These are phyloP conservation scores for Didymella sp. DNA, from an alignment of 2,329 filamentous ascomycete genomes.

Conservation along the genomic window DNA sequence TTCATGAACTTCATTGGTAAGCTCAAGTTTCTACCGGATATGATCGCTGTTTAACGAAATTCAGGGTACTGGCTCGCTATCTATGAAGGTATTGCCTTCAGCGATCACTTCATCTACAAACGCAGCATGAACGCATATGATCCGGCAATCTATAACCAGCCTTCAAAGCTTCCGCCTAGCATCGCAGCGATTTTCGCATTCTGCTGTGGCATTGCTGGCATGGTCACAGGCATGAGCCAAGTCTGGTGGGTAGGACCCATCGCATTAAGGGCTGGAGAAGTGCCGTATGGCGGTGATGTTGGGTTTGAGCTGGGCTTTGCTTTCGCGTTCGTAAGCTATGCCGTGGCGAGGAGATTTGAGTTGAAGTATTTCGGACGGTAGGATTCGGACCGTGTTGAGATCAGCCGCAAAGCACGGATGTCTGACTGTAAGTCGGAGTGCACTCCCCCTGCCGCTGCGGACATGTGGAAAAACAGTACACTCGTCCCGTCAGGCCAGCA, in stretches of 20 bases:
- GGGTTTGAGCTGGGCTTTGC: constrained; percentile 11
- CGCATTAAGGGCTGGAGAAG: constrained; percentile 63
- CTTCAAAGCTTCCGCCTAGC: constrained; percentile 65
- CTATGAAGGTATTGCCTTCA: constrained; percentile 70
- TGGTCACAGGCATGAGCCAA: constrained; percentile 74
- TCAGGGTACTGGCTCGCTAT: constrained; percentile 75
- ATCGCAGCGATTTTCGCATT: constrained; percentile 70
- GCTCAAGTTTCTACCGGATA: neutral
- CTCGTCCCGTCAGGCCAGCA: neutral
- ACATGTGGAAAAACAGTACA: neutral
- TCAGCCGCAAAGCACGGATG: neutral
- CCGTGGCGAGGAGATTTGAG: constrained; percentile 2
- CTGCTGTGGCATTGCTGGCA: constrained; percentile 68
- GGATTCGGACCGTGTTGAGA: neutral
- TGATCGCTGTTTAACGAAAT: constrained; percentile 26
- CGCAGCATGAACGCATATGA: constrained; percentile 66
- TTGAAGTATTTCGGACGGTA: constrained; percentile 5
- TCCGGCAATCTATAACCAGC: constrained; percentile 65
- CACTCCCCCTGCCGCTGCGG: neutral
- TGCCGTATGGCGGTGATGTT: constrained; percentile 7
- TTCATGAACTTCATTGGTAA: constrained; percentile 64
- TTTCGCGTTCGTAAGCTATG: constrained; percentile 7
- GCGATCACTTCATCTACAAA: constrained; percentile 73
- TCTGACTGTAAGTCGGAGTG: neutral
- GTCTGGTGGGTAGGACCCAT: constrained; percentile 72